Evolutionary conservation across 352 stramenopile genomes (phyloP).

Genomic region (Blastocystis sp.): DNA sequence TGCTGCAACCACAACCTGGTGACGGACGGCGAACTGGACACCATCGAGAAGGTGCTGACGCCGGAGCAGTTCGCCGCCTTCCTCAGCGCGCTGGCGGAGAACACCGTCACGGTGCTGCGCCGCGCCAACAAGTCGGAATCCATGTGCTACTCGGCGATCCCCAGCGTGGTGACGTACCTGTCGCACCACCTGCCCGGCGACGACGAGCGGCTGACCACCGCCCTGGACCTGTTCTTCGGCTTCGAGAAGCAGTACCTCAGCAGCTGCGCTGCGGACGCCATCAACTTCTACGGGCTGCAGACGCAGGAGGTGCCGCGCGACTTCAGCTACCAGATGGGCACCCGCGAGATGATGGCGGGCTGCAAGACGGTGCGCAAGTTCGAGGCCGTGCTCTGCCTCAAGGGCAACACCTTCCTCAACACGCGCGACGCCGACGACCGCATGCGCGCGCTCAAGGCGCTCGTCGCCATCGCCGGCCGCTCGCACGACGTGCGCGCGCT

Average conservation of each 20-base stretch:
- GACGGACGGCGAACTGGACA: not conserved
- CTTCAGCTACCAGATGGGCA: slow-evolving; percentile 41
- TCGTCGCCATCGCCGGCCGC: slow-evolving; percentile 1
- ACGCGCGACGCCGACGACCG: not conserved
- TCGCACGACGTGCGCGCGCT: slow-evolving; percentile 39
- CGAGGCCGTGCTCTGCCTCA: slow-evolving; percentile 43
- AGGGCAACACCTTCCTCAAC: slow-evolving; percentile 51
- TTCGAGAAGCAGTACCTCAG: not conserved
- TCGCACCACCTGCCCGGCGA: not conserved
- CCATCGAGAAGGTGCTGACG: slow-evolving; percentile 1
- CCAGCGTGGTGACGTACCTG: not conserved
- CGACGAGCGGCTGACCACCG: not conserved
- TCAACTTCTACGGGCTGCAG: slow-evolving; percentile 5
- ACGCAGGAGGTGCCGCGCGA: slow-evolving; percentile 39
- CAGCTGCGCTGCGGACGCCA: not conserved
- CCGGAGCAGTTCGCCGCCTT: slow-evolving; percentile 22
- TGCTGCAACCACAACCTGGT: not conserved
- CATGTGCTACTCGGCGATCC: not conserved
- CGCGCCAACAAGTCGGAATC: not conserved
- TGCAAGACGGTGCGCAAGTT: slow-evolving; percentile 48
- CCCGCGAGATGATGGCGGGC: not conserved
- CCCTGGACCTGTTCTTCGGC: not conserved
- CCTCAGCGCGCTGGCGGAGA: not conserved
- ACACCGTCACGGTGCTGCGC: not conserved
- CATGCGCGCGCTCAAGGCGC: not conserved